Evolutionary conservation across 768 basidiomycete genomes (phyloP), one percentile per base, ranked within the genome.

Genomic region (Xerocomus spinulosus): DNA sequence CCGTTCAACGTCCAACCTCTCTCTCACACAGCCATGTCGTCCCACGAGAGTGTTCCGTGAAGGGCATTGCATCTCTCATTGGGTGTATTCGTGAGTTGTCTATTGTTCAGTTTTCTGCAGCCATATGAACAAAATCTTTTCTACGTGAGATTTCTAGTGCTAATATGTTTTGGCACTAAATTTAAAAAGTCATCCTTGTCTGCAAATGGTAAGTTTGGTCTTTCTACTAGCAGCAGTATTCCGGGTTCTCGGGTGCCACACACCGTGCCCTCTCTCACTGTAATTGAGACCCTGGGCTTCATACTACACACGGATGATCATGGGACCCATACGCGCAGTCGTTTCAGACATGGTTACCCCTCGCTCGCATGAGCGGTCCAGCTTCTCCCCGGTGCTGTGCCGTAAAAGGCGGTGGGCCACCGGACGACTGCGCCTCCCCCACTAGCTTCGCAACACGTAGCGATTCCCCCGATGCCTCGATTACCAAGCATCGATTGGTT

Each of bases 141-240:
- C 34, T 50, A 43, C 21, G 33, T 51, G 32, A 25, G 20, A n/a
- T n/a, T 23, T 41, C 28, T 17, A 30, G 36, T 17, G 39, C 30
- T 42, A 38, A 32, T 37, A 29, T 30, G 42, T 29, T 38, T 37
- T 33, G 20, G 34, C 23, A 43, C 52, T 7, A 52, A 56, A 51
- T 36, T 18, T 38, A 47, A 12, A n/a, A n/a, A n/a, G n/a, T n/a
- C n/a, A n/a, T n/a, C 14, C 0, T 37, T 39, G 39, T 52, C 62
- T 52, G 5, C 25, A 60, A 58, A 61, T 52, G 51, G 62, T 51
- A 51, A 53, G 49, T 15, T 49, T 61, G 56, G 47, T 66, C 33
- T 46, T 41, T 35, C 20, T 44, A 53, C 54, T n/a, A 46, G 49
- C 59, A 48, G 23, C 34, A 30, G 6, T 17, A n/a, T n/a, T n/a